Evolutionary conservation across 805 yeast genomes (phyloP), one percentile per base, ranked within the genome.

Genomic region (Pichia thaimueangensis): DNA sequence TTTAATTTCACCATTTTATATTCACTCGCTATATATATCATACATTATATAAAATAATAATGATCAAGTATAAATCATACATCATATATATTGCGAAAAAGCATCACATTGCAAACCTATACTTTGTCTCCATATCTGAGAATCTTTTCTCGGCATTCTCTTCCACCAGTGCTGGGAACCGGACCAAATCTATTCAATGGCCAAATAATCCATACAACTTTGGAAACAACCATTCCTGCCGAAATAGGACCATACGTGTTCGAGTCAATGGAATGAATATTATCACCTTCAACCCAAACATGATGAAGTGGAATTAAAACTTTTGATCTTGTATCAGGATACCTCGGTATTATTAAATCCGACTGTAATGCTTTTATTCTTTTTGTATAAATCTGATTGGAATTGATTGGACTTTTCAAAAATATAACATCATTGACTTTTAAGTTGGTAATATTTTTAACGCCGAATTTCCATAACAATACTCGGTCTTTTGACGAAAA

Each of bases 231-330:
- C 45, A 91, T 64, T 0, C 91, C 96, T 30, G 78, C 73, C 13
- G 95, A 81, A 0, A 91, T 73, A 0, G 97, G 95, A 0, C 97
- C 97, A 65, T 85, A 91, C 8, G 72, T 74, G 59, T 88, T 89
- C 39, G 91, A 80, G 63, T 91, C 97, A 2, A 88, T 67, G 0
- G 95, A 82, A 54, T 82, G 91, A 13, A 76, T 62, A 57, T 86
- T 88, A 60, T 91, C 97, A 6, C 97, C 97, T 59, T 91, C 97
- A 0, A 88, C 88, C 97, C 97, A 91, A 6, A 86, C 52, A 57
- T 91, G 97, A 54, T 79, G 82, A 42, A 83, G 63, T 2, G 96
- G 96, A 2, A 91, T 66, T 27, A 64, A 60, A 5, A 82, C 80
- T 34, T 67, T 63, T 2, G 69, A 65, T 55, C 79, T 72, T 6